Evolutionary conservation across 768 basidiomycete species (phyloP), one percentile per base, ranked within the genome.

Genomic region (Hemileccinum rubropunctum): DNA sequence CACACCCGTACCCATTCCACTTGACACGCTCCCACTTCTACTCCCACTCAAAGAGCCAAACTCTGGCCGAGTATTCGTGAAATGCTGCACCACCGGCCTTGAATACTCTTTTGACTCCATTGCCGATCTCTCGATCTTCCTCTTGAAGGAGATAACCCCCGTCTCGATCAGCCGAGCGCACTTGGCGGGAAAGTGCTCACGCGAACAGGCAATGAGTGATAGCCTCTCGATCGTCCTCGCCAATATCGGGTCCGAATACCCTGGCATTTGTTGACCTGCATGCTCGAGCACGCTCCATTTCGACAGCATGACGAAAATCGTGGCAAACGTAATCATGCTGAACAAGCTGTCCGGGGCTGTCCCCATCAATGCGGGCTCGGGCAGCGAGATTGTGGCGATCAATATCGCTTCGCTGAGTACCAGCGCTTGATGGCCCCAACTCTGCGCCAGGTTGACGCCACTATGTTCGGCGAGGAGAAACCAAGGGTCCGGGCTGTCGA

Each of bases 341-440:
- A 72, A 77, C 23, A 76, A 44, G 35, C 59, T 61, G 58, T 77
- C 76, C 3, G 75, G 75, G 8, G 73, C 68, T 11, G 74, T 63
- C 51, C 68, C 66, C 48, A 77, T 59, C n/a, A 73, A 58, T 0
- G 54, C 55, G 17, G 64, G 48, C 42, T 77, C 71, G 23, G 60
- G 52, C 27, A 65, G 50, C 20, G 71, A 64, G 37, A 76, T 65
- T 8, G 66, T 57, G 3, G 65, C 38, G 37, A 68, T 64, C 42
- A 76, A 54, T 37, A 74, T 63, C 2, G 64, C 61, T 53, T 77
- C 73, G 23, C 76, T 69, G 32, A 67, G 53, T 3, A 63, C 51
- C 15, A 77, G 53, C 0, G 71, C 71, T 17, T 72, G 71, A 36
- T 70, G 68, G 0, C 75, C 75, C 65, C 71, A 76, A 34, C 52